These are phyloP conservation scores for Coffea canephora DNA, from an alignment of 257 asterid species.

Conservation along the genomic window DNA sequence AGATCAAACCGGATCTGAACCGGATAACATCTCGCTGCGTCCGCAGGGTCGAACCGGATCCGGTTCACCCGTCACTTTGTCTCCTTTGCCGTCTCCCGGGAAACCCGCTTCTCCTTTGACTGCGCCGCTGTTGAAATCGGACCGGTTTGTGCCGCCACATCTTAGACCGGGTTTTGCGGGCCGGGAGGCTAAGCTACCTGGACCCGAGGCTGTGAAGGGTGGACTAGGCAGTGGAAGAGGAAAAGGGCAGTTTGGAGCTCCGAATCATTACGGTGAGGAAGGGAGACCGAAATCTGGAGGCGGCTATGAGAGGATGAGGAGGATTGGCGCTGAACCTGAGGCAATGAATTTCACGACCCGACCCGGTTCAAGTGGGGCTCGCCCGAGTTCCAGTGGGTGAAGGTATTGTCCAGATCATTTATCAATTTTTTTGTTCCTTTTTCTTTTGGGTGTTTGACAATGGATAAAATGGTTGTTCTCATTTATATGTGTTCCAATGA, in stretches of 20 bases:
- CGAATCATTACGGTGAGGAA: constrained; percentile 33
- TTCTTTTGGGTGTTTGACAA: not conserved
- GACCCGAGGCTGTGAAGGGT: constrained; percentile 40
- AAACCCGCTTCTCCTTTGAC: constrained; percentile 26
- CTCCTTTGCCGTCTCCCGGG: constrained; percentile 43
- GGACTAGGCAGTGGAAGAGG: constrained; percentile 35
- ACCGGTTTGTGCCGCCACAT: constrained; percentile 74
- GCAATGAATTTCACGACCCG: constrained; percentile 32
- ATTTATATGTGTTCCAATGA: not conserved
- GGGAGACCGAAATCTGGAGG: constrained; percentile 75
- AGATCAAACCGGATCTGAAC: constrained; percentile 35
- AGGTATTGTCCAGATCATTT: constrained; percentile 32
- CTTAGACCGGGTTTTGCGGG: constrained; percentile 82
- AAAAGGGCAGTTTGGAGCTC: constrained; percentile 31
- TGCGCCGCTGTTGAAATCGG: constrained; percentile 47
- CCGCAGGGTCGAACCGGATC: constrained; percentile 72
- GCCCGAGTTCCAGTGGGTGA: constrained; percentile 64
- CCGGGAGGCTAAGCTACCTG: constrained; percentile 57
- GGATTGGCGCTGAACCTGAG: constrained; percentile 44
- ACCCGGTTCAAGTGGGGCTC: constrained; percentile 55
- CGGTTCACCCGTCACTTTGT: constrained; percentile 29
- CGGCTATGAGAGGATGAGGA: constrained; percentile 49
- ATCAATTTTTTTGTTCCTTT: not conserved
- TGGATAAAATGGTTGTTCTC: not conserved
- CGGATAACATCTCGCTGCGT: constrained; percentile 58